phyloP scores from a whole-genome alignment of 352 stramenopile species.

The Phytophthora colocasiae region DNA sequence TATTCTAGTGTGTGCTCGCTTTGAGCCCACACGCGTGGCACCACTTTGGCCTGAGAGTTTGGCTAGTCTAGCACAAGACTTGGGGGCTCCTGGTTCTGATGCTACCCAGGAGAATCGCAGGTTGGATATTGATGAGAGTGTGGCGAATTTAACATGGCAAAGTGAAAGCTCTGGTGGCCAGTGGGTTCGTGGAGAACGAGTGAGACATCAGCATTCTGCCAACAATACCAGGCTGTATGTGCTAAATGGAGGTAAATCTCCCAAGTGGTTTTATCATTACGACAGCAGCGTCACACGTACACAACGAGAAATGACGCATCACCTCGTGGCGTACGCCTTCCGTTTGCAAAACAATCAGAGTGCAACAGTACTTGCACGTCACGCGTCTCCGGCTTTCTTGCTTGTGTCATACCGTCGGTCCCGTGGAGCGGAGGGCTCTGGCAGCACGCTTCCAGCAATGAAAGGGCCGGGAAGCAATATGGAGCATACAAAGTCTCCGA shows the following conservation, averaged over 20 bases:
- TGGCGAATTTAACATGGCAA: background rate
- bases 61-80: background rate
- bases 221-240: constrained; percentile 43
- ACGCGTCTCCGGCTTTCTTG: constrained; percentile 39
- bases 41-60: constrained; percentile 13
- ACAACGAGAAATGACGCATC: constrained; percentile 52
- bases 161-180: background rate
- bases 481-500: no score
- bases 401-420: constrained; percentile 51
- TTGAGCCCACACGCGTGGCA: constrained; percentile 30
- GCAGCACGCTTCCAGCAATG: background rate
- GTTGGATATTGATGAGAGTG: constrained; percentile 1
- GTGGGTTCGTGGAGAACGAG: constrained; percentile 44
- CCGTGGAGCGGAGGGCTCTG: background rate
- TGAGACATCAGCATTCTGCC: no score
- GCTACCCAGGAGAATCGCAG: background rate
- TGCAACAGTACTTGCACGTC: constrained; percentile 34
- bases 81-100: background rate
- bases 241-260: constrained; percentile 49
- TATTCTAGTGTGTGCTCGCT: constrained; percentile 46
- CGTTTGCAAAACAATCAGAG: background rate
- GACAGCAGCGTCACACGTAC: constrained; percentile 50
- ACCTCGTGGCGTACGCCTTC: constrained; percentile 43
- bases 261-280: constrained; percentile 58
- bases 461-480: background rate